These are phyloP conservation scores for Cercospora sp. DNA, from an alignment of 2,329 filamentous ascomycete species.

Conservation along the genomic window DNA sequence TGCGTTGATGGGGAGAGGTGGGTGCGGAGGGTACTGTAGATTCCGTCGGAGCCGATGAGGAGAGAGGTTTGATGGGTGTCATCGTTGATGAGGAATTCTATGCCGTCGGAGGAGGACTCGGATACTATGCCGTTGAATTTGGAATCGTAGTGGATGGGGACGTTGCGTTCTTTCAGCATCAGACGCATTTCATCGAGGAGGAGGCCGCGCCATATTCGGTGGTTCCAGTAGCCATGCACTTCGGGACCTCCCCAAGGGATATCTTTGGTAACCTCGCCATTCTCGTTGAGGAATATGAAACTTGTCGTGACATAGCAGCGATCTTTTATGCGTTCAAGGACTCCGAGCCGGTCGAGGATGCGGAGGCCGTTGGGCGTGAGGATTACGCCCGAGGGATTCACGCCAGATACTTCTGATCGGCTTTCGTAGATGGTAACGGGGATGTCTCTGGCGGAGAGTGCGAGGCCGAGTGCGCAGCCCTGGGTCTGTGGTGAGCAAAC, in stretches of 20 bases:
- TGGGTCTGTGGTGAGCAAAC: constrained; percentile 2
- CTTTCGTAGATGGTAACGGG: constrained; percentile 30
- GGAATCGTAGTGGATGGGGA: constrained; percentile 51
- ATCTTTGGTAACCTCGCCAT: constrained; percentile 28
- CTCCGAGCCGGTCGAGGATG: constrained; percentile 53
- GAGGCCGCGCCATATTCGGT: constrained; percentile 52
- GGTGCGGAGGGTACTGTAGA: constrained; percentile 34
- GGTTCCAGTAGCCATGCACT: constrained; percentile 51
- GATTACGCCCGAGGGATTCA: constrained; percentile 46
- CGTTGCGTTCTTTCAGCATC: constrained; percentile 43
- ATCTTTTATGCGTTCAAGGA: constrained; percentile 50
- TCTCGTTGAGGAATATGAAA: constrained; percentile 49
- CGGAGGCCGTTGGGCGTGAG: constrained; percentile 60
- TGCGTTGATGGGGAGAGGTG: constrained; percentile 37
- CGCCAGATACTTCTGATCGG: constrained; percentile 16
- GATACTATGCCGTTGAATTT: constrained; percentile 49
- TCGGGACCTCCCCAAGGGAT: constrained; percentile 37
- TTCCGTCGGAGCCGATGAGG: constrained; percentile 34
- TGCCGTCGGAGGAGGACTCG: constrained; percentile 5
- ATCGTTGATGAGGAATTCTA: constrained; percentile 27
- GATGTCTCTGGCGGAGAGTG: constrained; percentile 24
- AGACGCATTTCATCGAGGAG: constrained; percentile 53
- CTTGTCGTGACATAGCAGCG: constrained; percentile 55
- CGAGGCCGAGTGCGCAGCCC: constrained; percentile 31
- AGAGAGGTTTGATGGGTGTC: constrained; percentile 20